Evolutionary conservation across 1,139 yeast genomes (phyloP).

Genomic region (Zygosaccharomyces sapae): DNA sequence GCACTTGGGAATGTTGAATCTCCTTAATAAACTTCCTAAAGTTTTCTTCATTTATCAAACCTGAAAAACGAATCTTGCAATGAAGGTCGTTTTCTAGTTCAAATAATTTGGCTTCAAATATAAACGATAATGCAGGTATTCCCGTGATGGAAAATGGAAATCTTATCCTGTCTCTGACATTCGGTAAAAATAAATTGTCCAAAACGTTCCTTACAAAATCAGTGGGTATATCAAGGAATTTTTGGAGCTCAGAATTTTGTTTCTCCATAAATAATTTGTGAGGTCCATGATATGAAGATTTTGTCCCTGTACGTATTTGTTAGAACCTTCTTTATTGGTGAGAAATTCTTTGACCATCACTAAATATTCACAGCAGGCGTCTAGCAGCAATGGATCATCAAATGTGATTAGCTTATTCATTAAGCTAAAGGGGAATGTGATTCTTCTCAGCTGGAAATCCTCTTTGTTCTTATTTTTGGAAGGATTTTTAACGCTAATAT

Average conservation of each 20-base stretch:
- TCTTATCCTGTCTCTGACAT: slow-evolving; percentile 30
- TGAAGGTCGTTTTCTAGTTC: slow-evolving; percentile 15
- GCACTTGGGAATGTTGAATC: slow-evolving; percentile 33
- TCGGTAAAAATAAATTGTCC: slow-evolving; percentile 40
- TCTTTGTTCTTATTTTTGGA: slow-evolving; percentile 7
- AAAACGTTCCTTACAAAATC: slow-evolving; percentile 41
- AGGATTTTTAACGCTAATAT: slow-evolving; percentile 11
- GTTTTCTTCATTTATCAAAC: slow-evolving; percentile 11
- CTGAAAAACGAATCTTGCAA: slow-evolving; percentile 3
- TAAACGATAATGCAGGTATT: slow-evolving; percentile 50
- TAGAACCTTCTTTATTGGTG: slow-evolving; percentile 25
- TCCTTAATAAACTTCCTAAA: slow-evolving; percentile 11
- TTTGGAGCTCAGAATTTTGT: slow-evolving; percentile 43
- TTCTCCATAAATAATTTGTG: slow-evolving; percentile 62
- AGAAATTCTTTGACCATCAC: slow-evolving; percentile 41
- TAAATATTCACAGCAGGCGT: slow-evolving; percentile 44
- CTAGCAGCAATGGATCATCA: slow-evolving; percentile 26
- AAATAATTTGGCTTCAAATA: slow-evolving; percentile 29
- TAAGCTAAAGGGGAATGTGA: slow-evolving; percentile 3
- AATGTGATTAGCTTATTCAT: slow-evolving; percentile 14
- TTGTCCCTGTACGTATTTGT: slow-evolving; percentile 38
- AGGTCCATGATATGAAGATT: slow-evolving; percentile 57
- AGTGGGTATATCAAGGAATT: slow-evolving; percentile 38
- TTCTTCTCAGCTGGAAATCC: slow-evolving; percentile 1
- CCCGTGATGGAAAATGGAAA: slow-evolving; percentile 51